Evolutionary conservation across 192 early-diverging fungal genomes (phyloP).

Genomic region (Spizellomyces punctatus): DNA sequence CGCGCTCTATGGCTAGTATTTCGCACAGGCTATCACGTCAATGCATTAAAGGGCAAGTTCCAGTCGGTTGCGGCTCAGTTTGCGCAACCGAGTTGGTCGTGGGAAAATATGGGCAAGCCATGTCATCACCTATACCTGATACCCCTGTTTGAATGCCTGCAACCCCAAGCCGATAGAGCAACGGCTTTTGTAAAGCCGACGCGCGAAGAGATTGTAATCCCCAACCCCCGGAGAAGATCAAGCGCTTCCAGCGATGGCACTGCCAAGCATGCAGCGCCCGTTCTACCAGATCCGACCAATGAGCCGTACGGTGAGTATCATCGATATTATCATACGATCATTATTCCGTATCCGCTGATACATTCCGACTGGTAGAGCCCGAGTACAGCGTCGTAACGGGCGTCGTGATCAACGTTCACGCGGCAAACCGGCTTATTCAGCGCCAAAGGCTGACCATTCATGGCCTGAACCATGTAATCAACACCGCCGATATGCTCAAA

Average conservation of each 20-base stretch:
- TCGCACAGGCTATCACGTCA: neutral
- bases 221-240: neutral
- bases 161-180: neutral
- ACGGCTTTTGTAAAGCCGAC: neutral
- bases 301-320: too few relatives aligned
- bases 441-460: neutral
- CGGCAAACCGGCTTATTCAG: neutral
- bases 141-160: conserved; percentile 1
- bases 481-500: neutral
- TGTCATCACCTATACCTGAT: neutral
- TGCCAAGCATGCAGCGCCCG: neutral
- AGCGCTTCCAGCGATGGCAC: neutral
- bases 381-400: neutral
- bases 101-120: neutral
- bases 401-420: neutral
- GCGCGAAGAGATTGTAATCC: neutral
- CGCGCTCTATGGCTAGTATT: neutral
- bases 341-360: too few relatives aligned
- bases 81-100: neutral
- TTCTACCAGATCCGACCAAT: too few relatives aligned
- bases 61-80: neutral
- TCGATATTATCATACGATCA: too few relatives aligned
- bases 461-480: neutral
- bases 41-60: neutral
- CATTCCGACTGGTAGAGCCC: neutral